Evolutionary conservation across 257 asterid genomes (phyloP).

Genomic region (Nicotiana attenuata): DNA sequence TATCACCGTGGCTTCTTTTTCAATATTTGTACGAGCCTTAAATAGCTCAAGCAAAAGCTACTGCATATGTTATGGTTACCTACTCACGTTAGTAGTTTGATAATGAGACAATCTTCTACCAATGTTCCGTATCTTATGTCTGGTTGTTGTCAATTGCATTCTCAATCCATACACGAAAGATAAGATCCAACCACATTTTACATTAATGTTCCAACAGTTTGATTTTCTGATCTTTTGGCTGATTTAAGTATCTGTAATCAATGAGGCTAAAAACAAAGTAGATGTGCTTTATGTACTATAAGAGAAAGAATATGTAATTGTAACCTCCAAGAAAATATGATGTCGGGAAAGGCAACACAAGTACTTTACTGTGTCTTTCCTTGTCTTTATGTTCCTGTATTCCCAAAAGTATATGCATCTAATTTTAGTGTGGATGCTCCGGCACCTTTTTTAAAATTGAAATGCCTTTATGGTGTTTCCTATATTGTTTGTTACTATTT

Average conservation of each 20-base stretch:
- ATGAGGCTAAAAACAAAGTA: background rate
- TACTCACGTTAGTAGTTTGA: background rate
- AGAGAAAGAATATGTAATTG: background rate
- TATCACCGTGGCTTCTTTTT: background rate
- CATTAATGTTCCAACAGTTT: background rate
- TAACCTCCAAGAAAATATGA: background rate
- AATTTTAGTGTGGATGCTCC: background rate
- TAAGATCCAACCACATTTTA: conserved; percentile 4
- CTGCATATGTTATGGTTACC: background rate
- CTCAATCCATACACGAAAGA: background rate
- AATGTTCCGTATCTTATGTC: background rate
- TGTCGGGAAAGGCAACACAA: background rate
- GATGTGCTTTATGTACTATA: background rate
- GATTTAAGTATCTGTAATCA: background rate
- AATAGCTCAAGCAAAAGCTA: background rate
- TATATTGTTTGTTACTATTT: background rate
- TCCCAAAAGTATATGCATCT: background rate
- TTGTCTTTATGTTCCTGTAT: background rate
- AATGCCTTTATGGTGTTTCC: background rate
- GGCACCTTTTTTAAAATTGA: background rate
- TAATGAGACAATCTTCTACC: background rate
- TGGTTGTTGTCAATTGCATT: background rate
- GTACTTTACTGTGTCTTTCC: background rate
- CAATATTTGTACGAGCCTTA: background rate
- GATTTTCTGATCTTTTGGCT: background rate